These are phyloP conservation scores for Boletus pseudo-olivaceus DNA, from an alignment of 768 basidiomycete genomes.

Conservation along the genomic window DNA sequence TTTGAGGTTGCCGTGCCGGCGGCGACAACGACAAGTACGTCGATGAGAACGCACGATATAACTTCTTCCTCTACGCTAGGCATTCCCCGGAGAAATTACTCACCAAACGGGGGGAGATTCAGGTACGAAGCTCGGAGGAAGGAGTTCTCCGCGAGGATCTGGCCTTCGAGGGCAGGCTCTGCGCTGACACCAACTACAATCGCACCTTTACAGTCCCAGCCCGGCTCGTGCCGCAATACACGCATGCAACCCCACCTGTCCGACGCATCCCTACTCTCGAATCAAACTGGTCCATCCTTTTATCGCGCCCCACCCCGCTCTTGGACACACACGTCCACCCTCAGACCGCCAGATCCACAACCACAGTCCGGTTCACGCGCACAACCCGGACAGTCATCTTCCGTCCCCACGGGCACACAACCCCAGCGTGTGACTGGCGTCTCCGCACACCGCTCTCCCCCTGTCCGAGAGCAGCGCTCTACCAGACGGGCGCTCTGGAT, in stretches of 20 bases:
- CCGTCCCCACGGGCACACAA: neutral
- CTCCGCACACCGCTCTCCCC: neutral
- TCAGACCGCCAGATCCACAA: neutral
- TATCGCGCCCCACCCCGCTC: neutral
- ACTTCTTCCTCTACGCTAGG: neutral
- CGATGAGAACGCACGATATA: neutral
- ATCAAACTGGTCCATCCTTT: neutral
- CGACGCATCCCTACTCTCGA: neutral
- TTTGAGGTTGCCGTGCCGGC: conserved; percentile 15
- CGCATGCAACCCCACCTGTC: neutral
- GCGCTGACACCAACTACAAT: neutral
- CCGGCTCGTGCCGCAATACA: neutral
- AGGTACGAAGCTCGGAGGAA: neutral
- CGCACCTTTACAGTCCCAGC: neutral
- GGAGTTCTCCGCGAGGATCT: neutral
- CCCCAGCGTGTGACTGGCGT: neutral
- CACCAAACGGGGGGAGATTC: neutral
- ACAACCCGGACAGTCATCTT: neutral
- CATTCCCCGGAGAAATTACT: conserved; percentile 2
- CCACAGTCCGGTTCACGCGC: neutral
- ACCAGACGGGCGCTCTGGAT: conserved; percentile 10
- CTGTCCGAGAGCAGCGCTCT: conserved; percentile 6
- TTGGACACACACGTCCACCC: neutral
- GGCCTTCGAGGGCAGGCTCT: neutral
- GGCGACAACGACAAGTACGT: neutral